Conservation (phyloP, 1,284 basidiomycete genomes). For the Cronartium quercuum region DNA sequence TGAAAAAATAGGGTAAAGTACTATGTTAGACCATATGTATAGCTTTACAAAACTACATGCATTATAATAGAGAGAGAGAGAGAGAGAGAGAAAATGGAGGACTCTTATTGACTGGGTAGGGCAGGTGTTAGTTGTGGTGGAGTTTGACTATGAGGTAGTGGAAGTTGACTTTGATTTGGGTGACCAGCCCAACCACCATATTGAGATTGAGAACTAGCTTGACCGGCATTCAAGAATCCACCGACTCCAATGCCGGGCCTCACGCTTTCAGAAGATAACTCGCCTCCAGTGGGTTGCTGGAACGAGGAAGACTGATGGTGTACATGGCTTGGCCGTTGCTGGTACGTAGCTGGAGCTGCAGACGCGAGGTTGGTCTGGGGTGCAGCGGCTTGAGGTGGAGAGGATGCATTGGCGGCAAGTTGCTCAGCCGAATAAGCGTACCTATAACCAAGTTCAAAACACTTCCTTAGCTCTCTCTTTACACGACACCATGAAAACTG, state of each 20-base stretch:
- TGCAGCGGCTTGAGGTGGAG: not conserved
- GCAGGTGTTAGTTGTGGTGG: not conserved
- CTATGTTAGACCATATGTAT: no score
- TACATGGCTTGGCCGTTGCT: not conserved
- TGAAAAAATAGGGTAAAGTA: no score
- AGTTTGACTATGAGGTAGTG: not conserved
- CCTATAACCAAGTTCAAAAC: not conserved
- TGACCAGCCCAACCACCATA: not conserved
- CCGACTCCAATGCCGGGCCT: not conserved
- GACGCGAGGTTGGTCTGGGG: not conserved
- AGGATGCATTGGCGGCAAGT: slow-evolving; percentile 7
- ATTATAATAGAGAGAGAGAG: no score
- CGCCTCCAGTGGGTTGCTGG: not conserved
- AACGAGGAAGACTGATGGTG: not conserved
- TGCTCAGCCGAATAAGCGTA: slow-evolving; percentile 36
- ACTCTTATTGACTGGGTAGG: not conserved
- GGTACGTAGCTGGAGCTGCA: not conserved
- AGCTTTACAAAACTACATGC: no score
- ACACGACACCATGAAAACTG: not conserved
- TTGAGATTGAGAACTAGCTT: not conserved
- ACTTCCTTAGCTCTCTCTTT: no score
- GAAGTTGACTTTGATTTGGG: no score
- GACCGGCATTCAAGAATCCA: not conserved
- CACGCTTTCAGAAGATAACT: not conserved
- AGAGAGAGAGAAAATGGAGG: no score